Evolutionary conservation across 1,139 yeast species (phyloP).

Genomic region (Nakaseomyces sp.): DNA sequence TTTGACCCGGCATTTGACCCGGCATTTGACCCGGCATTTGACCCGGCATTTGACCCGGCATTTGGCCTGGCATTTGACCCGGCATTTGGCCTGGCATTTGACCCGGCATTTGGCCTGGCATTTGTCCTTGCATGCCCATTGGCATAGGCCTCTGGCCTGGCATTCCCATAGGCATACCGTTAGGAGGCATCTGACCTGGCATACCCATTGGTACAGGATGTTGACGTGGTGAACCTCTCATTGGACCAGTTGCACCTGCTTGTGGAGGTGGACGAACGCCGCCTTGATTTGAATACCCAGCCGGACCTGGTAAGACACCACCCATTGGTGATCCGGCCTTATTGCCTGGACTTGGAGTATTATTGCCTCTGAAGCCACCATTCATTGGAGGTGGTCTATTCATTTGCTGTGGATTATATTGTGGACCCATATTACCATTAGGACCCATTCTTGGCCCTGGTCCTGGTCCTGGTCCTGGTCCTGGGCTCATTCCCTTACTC

Average conservation of each 20-base stretch:
- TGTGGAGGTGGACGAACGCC: slow-evolving; percentile 1
- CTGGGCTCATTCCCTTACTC: slow-evolving; percentile 5
- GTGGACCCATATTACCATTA: not conserved
- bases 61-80: not conserved
- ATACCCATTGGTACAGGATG: not conserved
- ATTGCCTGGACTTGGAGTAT: not conserved
- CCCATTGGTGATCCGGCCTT: not conserved
- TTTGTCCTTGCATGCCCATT: not conserved
- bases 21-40: slow-evolving; percentile 7
- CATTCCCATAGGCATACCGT: not conserved
- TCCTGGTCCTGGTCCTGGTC: slow-evolving; percentile 6
- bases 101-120: not conserved
- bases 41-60: slow-evolving; percentile 6
- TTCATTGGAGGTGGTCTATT: slow-evolving; percentile 4
- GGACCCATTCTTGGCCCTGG: too few species aligned
- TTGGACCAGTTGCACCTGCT: not conserved
- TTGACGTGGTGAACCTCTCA: not conserved
- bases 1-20: slow-evolving; percentile 6
- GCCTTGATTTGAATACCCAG: not conserved
- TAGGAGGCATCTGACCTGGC: not conserved
- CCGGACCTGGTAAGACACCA: not conserved
- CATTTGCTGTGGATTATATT: not conserved
- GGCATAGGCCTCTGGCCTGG: not conserved
- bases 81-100: not conserved
- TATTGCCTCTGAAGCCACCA: not conserved